Evolutionary conservation across 345 rosid genomes (phyloP).

Genomic region (Salix udensis): DNA sequence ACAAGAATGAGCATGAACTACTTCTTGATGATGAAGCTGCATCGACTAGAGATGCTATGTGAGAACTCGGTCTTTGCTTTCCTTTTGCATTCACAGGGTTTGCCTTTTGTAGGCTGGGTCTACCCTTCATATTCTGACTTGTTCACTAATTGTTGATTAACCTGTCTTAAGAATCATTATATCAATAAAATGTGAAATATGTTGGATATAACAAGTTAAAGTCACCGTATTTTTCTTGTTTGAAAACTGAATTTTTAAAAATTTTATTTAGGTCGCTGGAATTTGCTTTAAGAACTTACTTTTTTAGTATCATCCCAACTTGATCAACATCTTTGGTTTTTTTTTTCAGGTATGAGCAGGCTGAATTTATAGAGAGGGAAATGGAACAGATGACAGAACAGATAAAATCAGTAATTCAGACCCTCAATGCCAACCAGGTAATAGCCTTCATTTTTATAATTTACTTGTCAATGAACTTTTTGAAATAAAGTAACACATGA

Average conservation of each 20-base stretch:
- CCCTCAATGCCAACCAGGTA: conserved; percentile 78
- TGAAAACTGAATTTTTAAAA: background rate
- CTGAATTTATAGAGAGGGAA: conserved; percentile 88
- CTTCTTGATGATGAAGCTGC: conserved; percentile 96
- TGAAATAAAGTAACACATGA: background rate
- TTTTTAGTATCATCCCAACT: background rate
- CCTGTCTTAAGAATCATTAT: background rate
- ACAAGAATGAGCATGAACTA: conserved; percentile 70
- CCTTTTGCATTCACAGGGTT: background rate
- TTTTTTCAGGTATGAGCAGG: conserved; percentile 79
- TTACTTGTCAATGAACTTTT: conserved; percentile 1
- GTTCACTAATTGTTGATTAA: background rate
- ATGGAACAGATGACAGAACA: conserved; percentile 91
- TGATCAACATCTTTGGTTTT: background rate
- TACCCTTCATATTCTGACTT: background rate
- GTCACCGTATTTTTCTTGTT: background rate
- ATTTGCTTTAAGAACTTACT: background rate
- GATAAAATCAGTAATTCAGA: conserved; percentile 78
- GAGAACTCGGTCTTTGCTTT: conserved; percentile 29
- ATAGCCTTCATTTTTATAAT: conserved; percentile 3
- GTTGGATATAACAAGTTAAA: background rate
- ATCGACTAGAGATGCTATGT: conserved; percentile 96
- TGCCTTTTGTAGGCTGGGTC: background rate
- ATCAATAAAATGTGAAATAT: background rate
- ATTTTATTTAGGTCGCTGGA: background rate